Evolutionary conservation across 139 green algal species (phyloP).

Genomic region (Nannochloris sp.): DNA sequence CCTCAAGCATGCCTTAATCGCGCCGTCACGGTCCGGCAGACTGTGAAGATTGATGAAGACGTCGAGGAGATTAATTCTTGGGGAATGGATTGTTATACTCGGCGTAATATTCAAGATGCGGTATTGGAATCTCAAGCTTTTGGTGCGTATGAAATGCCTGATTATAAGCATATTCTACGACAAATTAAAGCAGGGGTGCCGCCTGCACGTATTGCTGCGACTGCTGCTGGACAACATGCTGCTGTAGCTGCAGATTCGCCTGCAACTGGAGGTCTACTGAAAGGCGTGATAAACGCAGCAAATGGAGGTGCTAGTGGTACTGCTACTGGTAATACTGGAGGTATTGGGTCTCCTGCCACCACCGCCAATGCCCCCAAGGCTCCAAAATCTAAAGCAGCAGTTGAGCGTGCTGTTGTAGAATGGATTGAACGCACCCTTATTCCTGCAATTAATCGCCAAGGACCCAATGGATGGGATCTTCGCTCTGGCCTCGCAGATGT

Average conservation of each 20-base stretch:
- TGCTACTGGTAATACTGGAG: not conserved
- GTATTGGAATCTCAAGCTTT: slow-evolving; percentile 41
- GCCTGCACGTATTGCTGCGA: not conserved
- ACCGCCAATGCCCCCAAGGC: not conserved
- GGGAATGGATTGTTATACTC: slow-evolving; percentile 82
- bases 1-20: slow-evolving; percentile 33
- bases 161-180: slow-evolving; percentile 4
- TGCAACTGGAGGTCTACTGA: not conserved
- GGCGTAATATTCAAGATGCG: slow-evolving; percentile 64
- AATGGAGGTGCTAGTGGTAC: not conserved
- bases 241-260: slow-evolving; percentile 6
- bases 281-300: too few relatives aligned
- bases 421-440: slow-evolving; percentile 65
- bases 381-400: not conserved
- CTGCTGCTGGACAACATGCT: slow-evolving; percentile 6
- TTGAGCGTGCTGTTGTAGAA: slow-evolving; percentile 5
- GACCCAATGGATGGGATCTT: slow-evolving; percentile 56
- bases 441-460: slow-evolving; percentile 50
- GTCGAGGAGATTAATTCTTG: slow-evolving; percentile 68
- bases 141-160: slow-evolving; percentile 23
- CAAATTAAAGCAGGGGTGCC: slow-evolving; percentile 4
- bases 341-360: slow-evolving; percentile 1
- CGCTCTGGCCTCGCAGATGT: slow-evolving; percentile 17
- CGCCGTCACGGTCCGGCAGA: slow-evolving; percentile 19
- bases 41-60: slow-evolving; percentile 44